Percentiles rank a stretch among this genome's conserved stretches.
Conservation (phyloP, 805 yeast genomes). For the Soucietia sequanensis region DNA sequence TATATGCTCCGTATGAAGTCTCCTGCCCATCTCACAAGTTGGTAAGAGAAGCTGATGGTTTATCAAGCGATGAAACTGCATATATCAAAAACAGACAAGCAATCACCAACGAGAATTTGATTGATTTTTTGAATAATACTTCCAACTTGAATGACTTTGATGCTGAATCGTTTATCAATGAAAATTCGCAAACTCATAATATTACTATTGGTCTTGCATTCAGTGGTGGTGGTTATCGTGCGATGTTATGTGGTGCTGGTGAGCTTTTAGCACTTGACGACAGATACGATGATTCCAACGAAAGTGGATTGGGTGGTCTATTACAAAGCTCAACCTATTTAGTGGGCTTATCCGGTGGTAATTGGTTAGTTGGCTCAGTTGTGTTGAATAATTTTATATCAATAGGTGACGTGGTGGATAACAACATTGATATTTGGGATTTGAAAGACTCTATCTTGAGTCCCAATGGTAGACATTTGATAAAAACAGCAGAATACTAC, state of each 20-base stretch:
- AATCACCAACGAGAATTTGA: slow-evolving; percentile 22
- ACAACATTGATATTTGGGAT: slow-evolving; percentile 57
- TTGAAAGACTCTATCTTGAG: slow-evolving; percentile 57
- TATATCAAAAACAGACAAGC: slow-evolving; percentile 25
- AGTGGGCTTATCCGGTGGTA: slow-evolving; percentile 42
- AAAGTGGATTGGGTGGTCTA: slow-evolving; percentile 38
- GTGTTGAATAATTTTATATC: slow-evolving; percentile 38
- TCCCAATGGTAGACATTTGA: slow-evolving; percentile 61
- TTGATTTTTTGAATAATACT: slow-evolving; percentile 23
- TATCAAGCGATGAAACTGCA: slow-evolving; percentile 22
- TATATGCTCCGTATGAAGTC: slow-evolving; percentile 30
- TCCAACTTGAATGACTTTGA: slow-evolving; percentile 34
- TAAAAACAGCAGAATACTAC: slow-evolving; percentile 54
- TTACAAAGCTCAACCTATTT: slow-evolving; percentile 39
- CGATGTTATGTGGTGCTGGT: slow-evolving; percentile 43
- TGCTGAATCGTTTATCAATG: slow-evolving; percentile 25
- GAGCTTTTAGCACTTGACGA: slow-evolving; percentile 39
- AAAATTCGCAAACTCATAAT: slow-evolving; percentile 20
- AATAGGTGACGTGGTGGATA: slow-evolving; percentile 27
- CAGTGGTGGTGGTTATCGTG: slow-evolving; percentile 40
- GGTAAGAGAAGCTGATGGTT: slow-evolving; percentile 25
- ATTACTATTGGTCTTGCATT: slow-evolving; percentile 35
- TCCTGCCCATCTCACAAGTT: slow-evolving; percentile 27
- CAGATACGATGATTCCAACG: slow-evolving; percentile 26
- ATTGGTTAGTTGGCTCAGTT: slow-evolving; percentile 37